Base-by-base conservation (phyloP, 2,329 filamentous ascomycete species). In the Xylariaceae sp. region DNA sequence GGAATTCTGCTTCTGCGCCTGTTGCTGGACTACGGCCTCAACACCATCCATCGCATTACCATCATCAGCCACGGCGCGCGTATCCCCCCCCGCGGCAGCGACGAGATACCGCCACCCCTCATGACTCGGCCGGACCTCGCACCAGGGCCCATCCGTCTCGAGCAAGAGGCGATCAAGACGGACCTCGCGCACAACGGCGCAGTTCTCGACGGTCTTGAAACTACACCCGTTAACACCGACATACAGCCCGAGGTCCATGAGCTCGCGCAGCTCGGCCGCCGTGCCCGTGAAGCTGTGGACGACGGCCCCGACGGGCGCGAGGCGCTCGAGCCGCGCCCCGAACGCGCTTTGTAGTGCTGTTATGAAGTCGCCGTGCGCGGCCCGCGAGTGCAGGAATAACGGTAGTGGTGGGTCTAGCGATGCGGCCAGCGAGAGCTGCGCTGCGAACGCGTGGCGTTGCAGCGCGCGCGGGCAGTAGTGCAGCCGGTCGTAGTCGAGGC, bases 81-180 rank as follows among this genome's bases (percentile, higher is more conserved):
- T 1, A 60, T 48, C 23, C 54, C 53, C 16, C 59, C 44, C 5
- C 32, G 5, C 3, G 53, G 74, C 73, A 58, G 79, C 76, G 3
- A 84, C 71, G 10, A 86, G 74, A 62, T 88, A 89, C 73, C 88
- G 89, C 66, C 88, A 90, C 2, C 91, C 91, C 26, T 93, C 92
- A 75, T 99, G 93, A 26, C 85, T 91, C 0, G 92, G 88, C 20
- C 95, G 81, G 56, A 99, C 93, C 73, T 99, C 95, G 70, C 95
- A 99, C 90, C 95, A 99, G 2, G 95, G 95, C 2, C 95, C 95
- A 71, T 99, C 95, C 0, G 95, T 99, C 80, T 99, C 95, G 46
- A 99, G 86, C 82, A 98, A 96, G 51, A 99, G 74, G 45, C 88
- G 78, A 53, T 93, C 86, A 10, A 99, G 77, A 10, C 87, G 89